Conservation (phyloP, 2,329 filamentous ascomycete species). For the Rhytidhysteron rufulum region DNA sequence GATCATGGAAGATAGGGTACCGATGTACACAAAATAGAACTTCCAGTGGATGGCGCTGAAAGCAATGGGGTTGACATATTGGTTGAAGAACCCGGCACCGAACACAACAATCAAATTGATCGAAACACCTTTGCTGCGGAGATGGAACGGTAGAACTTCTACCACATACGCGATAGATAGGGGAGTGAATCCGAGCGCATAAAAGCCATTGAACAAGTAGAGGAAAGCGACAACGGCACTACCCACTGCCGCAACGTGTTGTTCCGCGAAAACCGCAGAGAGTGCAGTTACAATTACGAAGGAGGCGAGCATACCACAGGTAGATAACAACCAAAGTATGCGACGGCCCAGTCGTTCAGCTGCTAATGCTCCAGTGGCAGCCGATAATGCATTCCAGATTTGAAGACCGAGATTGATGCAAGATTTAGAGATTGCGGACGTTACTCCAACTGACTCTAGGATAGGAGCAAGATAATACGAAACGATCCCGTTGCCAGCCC, state of each 20-base stretch:
- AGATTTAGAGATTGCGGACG: constrained; percentile 24
- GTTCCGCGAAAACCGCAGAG: constrained; percentile 19
- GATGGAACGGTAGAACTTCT: constrained; percentile 26
- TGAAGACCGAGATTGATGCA: constrained; percentile 35
- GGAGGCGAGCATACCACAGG: constrained; percentile 39
- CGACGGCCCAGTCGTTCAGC: constrained; percentile 41
- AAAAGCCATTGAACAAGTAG: constrained; percentile 1
- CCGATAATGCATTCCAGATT: constrained; percentile 34
- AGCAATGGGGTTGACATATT: constrained; percentile 9
- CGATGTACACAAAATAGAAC: constrained; percentile 13
- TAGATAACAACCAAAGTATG: constrained; percentile 38
- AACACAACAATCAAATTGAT: not conserved
- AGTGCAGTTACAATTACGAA: constrained; percentile 42
- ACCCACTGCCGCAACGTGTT: not conserved
- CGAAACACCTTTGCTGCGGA: constrained; percentile 9
- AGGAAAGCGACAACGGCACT: constrained; percentile 1
- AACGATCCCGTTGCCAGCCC: constrained; percentile 36
- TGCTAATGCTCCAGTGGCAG: constrained; percentile 34
- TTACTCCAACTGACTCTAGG: constrained; percentile 34
- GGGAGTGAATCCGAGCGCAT: constrained; percentile 27
- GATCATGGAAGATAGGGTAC: constrained; percentile 5
- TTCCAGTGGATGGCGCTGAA: constrained; percentile 11
- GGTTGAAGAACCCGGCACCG: not conserved
- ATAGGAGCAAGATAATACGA: constrained; percentile 32
- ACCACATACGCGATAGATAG: constrained; percentile 21